phyloP scores from a whole-genome alignment of 1,284 basidiomycete genomes.

The Ceratobasidium sp. region DNA sequence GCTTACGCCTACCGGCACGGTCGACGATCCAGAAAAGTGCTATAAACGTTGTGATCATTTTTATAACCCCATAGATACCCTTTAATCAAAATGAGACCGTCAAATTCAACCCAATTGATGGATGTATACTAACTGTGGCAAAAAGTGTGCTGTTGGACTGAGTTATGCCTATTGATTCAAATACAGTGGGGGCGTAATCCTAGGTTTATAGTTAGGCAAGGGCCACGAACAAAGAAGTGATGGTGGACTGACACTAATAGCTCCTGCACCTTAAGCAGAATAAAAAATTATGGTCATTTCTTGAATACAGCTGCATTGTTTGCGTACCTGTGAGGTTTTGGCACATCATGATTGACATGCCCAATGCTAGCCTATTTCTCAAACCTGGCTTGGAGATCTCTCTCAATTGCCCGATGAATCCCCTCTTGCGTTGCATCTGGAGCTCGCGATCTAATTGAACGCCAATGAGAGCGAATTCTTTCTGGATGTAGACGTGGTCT shows the following conservation, averaged over 20 bases:
- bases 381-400: conserved; percentile 44
- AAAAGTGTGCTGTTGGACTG: background rate
- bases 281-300: background rate
- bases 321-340: conserved; percentile 48
- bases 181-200: conserved; percentile 1
- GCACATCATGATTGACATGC: conserved; percentile 46
- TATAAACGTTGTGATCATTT: conserved; percentile 3
- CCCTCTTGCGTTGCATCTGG: conserved; percentile 38
- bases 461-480: conserved; percentile 10
- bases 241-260: conserved; percentile 48
- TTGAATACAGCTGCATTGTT: conserved; percentile 45
- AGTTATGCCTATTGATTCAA: conserved; percentile 6
- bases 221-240: conserved; percentile 37
- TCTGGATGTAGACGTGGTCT: conserved; percentile 42
- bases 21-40: conserved; percentile 5
- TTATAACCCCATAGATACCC: background rate
- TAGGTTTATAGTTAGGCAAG: background rate
- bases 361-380: conserved; percentile 44
- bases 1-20: conserved; percentile 1
- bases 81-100: background rate
- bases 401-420: conserved; percentile 41
- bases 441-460: conserved; percentile 42
- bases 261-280: conserved; percentile 45
- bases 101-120: background rate
- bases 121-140: background rate